Conservation (phyloP, 129 eudicot species). For the Scalesia atractyloides region DNA sequence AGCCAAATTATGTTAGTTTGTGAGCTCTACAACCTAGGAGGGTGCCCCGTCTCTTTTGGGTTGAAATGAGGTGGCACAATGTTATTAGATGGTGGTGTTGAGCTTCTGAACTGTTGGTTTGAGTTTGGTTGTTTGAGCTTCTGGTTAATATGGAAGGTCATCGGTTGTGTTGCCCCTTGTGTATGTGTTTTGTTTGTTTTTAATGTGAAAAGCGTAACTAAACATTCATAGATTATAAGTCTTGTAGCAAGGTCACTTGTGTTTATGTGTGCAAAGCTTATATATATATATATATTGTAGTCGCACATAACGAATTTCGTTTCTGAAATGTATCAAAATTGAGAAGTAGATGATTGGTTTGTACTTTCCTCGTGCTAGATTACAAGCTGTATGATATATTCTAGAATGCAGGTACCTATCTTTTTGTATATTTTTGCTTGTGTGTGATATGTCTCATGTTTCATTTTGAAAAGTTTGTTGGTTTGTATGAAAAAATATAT, state of each 20-base stretch:
- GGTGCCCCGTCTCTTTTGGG: too few species aligned
- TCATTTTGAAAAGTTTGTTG: not conserved
- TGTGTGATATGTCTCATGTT: not conserved
- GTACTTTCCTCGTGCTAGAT: not conserved
- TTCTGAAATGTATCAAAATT: not conserved
- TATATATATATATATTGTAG: too few species aligned
- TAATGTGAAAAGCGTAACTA: constrained; percentile 1
- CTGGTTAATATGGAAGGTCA: not conserved
- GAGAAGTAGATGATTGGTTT: not conserved
- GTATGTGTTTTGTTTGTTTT: not conserved
- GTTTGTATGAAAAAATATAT: not conserved
- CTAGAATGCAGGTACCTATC: constrained; percentile 4
- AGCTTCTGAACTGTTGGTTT: not conserved
- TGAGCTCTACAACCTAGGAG: too few species aligned
- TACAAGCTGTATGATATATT: not conserved
- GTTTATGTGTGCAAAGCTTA: not conserved
- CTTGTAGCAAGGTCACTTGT: not conserved
- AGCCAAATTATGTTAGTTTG: too few species aligned
- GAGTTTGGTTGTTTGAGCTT: constrained; percentile 12
- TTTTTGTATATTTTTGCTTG: not conserved
- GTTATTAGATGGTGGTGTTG: too few species aligned
- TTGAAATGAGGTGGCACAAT: too few species aligned
- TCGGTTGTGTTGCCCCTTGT: not conserved
- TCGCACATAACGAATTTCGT: not conserved
- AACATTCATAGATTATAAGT: not conserved